These are phyloP conservation scores for Diplodia corticola DNA, from an alignment of 2,329 filamentous ascomycete genomes.

Conservation along the genomic window DNA sequence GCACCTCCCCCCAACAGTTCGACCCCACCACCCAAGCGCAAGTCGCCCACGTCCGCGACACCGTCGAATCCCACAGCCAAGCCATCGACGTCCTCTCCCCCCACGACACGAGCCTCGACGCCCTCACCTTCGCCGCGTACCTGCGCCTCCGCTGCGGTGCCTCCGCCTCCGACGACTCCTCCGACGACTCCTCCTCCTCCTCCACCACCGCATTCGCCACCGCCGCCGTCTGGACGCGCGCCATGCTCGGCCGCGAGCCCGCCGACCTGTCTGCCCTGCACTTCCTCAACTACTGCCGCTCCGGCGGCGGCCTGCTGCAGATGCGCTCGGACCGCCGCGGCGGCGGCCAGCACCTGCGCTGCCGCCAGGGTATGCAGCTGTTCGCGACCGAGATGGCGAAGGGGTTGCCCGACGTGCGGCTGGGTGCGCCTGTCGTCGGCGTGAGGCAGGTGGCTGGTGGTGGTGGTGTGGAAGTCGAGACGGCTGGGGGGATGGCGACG, in stretches of 20 bases:
- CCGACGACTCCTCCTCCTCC: too few relatives aligned
- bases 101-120: constrained; percentile 29
- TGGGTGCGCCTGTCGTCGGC: constrained; percentile 35
- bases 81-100: constrained; percentile 28
- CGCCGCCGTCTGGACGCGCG: constrained; percentile 50
- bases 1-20: background rate
- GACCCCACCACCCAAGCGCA: constrained; percentile 25
- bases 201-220: constrained; percentile 38
- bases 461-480: constrained; percentile 29
- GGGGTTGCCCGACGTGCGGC: constrained; percentile 35
- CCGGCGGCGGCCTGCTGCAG: constrained; percentile 51
- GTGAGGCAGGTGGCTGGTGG: constrained; percentile 32
- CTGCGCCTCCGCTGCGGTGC: constrained; percentile 34
- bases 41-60: constrained; percentile 34
- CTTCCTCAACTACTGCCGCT: constrained; percentile 59
- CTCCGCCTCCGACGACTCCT: constrained; percentile 31
- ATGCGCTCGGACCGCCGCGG: constrained; percentile 56
- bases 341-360: constrained; percentile 56
- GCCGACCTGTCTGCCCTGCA: constrained; percentile 53
- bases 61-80: constrained; percentile 44
- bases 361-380: constrained; percentile 44
- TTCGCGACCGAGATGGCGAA: constrained; percentile 43
- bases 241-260: constrained; percentile 54
- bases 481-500: constrained; percentile 25
- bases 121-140: constrained; percentile 44